Evolutionary conservation across 208 protist species (phyloP).

Genomic region (Hexamita inflata): DNA sequence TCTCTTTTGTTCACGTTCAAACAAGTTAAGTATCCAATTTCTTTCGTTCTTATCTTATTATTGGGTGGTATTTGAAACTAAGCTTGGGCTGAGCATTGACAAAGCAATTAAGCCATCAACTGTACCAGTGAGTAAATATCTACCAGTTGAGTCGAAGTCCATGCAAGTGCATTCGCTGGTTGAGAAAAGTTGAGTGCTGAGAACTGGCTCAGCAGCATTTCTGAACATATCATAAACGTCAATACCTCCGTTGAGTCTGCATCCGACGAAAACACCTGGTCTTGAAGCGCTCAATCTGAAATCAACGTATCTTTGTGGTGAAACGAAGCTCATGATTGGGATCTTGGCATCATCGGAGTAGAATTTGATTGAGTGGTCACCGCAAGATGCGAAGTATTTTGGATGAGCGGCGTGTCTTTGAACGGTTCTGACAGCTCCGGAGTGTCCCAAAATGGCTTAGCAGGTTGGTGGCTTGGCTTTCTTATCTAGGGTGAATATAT

Average conservation of each 20-base stretch:
- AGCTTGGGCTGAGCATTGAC: no score
- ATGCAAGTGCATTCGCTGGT: not conserved
- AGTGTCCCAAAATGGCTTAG: not conserved
- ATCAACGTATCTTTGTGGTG: not conserved
- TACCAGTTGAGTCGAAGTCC: conserved; percentile 8
- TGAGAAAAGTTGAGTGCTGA: not conserved
- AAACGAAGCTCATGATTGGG: not conserved
- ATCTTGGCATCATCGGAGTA: not conserved
- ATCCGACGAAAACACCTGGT: not conserved
- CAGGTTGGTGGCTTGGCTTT: not conserved
- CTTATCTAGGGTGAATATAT: conserved; percentile 11
- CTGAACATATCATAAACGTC: conserved; percentile 21
- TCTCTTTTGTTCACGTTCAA: conserved; percentile 9
- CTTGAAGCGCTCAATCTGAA: not conserved
- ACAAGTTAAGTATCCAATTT: not conserved
- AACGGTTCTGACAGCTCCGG: not conserved
- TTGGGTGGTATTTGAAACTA: not conserved
- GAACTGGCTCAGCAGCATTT: not conserved
- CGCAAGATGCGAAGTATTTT: conserved; percentile 10
- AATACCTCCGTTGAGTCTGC: not conserved
- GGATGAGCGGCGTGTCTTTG: not conserved
- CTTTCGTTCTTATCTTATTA: not conserved
- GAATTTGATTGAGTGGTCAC: not conserved
- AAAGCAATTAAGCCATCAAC: not conserved
- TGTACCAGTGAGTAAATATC: not conserved